Evolutionary conservation across 306 rosid genomes (phyloP).

Genomic region (Inga leiocalycina): DNA sequence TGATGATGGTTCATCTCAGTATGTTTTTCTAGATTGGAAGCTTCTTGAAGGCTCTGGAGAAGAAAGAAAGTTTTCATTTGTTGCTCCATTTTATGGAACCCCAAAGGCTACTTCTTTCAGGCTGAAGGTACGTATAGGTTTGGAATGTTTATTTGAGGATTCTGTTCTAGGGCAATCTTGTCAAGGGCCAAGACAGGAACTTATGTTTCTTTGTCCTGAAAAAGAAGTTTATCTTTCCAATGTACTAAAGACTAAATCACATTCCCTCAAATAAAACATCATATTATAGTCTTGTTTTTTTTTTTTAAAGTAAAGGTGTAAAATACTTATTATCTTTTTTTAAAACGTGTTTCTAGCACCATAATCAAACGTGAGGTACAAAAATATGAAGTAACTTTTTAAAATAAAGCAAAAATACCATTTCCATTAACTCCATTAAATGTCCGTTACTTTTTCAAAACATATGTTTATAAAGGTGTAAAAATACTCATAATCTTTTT

Average conservation of each 20-base stretch:
- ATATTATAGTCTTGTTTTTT: not conserved
- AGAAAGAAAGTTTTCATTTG: slow-evolving; percentile 41
- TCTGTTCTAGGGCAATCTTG: slow-evolving; percentile 27
- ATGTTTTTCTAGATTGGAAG: slow-evolving; percentile 60
- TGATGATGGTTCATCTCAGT: slow-evolving; percentile 44
- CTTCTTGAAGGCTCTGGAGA: slow-evolving; percentile 45
- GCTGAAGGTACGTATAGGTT: slow-evolving; percentile 52
- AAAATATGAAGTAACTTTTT: no score
- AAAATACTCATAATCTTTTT: no score
- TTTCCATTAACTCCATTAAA: accelerated
- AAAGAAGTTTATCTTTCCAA: slow-evolving; percentile 60
- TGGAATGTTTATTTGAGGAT: slow-evolving; percentile 63
- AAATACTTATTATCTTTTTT: no score
- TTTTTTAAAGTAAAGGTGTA: no score
- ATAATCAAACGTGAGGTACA: no score
- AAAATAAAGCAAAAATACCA: no score
- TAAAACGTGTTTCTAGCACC: no score
- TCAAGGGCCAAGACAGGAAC: slow-evolving; percentile 69
- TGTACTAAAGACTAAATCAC: not conserved
- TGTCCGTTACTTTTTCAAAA: no score
- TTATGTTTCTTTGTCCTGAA: slow-evolving; percentile 64
- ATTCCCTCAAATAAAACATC: not conserved
- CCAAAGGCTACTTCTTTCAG: slow-evolving; percentile 52
- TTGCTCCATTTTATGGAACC: slow-evolving; percentile 65
- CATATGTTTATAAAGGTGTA: no score